Evolutionary conservation across 192 early-diverging fungal species (phyloP).

Genomic region (Backusella liffmaniae): DNA sequence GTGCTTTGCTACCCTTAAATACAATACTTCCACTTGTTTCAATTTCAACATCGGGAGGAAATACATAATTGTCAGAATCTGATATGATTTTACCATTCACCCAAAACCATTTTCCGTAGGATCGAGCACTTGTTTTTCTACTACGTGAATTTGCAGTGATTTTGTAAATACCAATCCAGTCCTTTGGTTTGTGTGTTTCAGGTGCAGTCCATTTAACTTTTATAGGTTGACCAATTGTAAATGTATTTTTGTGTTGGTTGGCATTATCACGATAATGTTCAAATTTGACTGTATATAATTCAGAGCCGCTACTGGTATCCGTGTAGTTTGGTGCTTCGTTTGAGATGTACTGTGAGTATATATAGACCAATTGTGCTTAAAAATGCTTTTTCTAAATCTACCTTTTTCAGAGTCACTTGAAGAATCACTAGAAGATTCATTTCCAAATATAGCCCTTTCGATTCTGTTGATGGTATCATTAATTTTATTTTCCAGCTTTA

Average conservation of each 20-base stretch:
- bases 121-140: slow-evolving; percentile 69
- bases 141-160: slow-evolving; percentile 71
- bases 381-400: not conserved
- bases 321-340: not conserved
- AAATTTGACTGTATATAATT: not conserved
- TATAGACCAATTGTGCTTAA: not conserved
- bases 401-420: slow-evolving; percentile 18
- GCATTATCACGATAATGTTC: not conserved
- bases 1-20: slow-evolving; percentile 67
- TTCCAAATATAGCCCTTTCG: slow-evolving; percentile 45
- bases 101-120: slow-evolving; percentile 67
- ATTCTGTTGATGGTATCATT: slow-evolving; percentile 39
- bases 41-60: not conserved
- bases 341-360: not conserved
- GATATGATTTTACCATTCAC: not conserved
- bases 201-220: slow-evolving; percentile 70
- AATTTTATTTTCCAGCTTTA: slow-evolving; percentile 26
- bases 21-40: slow-evolving; percentile 49
- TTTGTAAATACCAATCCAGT: slow-evolving; percentile 94
- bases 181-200: slow-evolving; percentile 60
- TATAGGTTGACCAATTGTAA: slow-evolving; percentile 79
- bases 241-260: slow-evolving; percentile 25
- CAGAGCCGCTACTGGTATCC: not conserved
- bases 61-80: not conserved
- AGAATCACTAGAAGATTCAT: not conserved